Base-by-base conservation (phyloP, 495 filamentous ascomycete genomes). In the Talaromyces proteolyticus region DNA sequence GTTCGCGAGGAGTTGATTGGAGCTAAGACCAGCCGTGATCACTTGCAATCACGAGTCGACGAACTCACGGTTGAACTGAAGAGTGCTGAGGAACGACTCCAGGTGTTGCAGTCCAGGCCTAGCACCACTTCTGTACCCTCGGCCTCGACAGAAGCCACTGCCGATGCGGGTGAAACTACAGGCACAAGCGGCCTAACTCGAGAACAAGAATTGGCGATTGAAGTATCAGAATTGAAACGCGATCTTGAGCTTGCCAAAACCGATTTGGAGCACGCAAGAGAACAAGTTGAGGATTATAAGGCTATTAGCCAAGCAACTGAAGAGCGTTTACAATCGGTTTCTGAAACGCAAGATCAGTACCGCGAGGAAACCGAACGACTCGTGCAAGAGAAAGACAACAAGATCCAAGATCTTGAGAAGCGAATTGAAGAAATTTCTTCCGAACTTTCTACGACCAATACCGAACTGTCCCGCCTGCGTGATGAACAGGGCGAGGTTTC, bases 281-380 rank as follows among this genome's bases (percentile, higher is more conserved):
- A 79, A 24, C 82, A 94, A 55, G 84, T 83, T 24, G 90, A 95
- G 61, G 84, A 87, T 53, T 96, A 94, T 72, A 90, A 88, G 58
- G 78, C 80, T n/a, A 91, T 97, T 60, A 88, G 87, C 56, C 87
- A 90, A 58, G 75, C 80, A 14, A 81, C 87, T n/a, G 92, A 99
- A 60, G 91, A 97, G 44, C 88, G 91, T 43, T 73, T 97, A 22
- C 76, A 87, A 23, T 87, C 79, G 43, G 72, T 90, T 37, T 86
- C 86, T 42, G 87, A 88, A 5, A 85, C 87, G 0, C 81, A 92
- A 41, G 90, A 94, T n/a, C 77, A 87, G 58, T 95, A 89, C 58
- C 84, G 83, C 11, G 80, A 89, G 57, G 89, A 96, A 49, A 89
- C 87, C 65, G 91, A 97, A 53, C 69, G 68, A 26, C 64, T 83